Conservation (phyloP, 2,329 filamentous ascomycete species). For the Ophiognomonia clavigignenti-juglandacearum region DNA sequence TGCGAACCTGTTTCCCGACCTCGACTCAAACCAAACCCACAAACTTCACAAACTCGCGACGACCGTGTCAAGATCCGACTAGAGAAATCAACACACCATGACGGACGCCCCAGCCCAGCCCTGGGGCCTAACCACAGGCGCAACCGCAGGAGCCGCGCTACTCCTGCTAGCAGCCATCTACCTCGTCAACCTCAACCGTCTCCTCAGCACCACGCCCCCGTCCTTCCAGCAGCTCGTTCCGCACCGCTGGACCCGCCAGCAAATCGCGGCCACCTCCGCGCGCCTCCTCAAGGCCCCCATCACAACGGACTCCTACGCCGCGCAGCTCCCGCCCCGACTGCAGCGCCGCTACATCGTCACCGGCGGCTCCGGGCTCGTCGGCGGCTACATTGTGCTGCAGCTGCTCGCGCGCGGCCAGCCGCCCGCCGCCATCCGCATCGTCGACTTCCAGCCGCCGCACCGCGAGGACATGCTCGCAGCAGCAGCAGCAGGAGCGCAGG, state of each 20-base stretch:
- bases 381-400: slow-evolving; percentile 48
- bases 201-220: slow-evolving; percentile 26
- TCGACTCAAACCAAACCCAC: too few species aligned
- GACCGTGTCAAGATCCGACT: too few species aligned
- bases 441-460: slow-evolving; percentile 44
- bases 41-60: too few species aligned
- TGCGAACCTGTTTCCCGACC: too few species aligned
- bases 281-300: slow-evolving; percentile 25
- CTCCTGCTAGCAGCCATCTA: too few species aligned
- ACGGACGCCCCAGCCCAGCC: too few species aligned
- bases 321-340: slow-evolving; percentile 27
- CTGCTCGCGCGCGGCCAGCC: slow-evolving; percentile 48
- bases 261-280: slow-evolving; percentile 26
- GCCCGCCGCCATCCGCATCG: slow-evolving; percentile 45
- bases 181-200: slow-evolving; percentile 25
- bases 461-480: slow-evolving; percentile 38
- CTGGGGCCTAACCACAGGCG: too few species aligned
- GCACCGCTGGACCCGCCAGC: slow-evolving; percentile 27
- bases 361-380: slow-evolving; percentile 47
- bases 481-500: slow-evolving; percentile 26
- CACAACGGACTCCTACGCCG: slow-evolving; percentile 20
- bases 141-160: too few species aligned
- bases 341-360: slow-evolving; percentile 33
- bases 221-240: slow-evolving; percentile 23
- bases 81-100: too few species aligned